Conservation (phyloP, 441 rosid species). For the Rhodomyrtus psidioides region DNA sequence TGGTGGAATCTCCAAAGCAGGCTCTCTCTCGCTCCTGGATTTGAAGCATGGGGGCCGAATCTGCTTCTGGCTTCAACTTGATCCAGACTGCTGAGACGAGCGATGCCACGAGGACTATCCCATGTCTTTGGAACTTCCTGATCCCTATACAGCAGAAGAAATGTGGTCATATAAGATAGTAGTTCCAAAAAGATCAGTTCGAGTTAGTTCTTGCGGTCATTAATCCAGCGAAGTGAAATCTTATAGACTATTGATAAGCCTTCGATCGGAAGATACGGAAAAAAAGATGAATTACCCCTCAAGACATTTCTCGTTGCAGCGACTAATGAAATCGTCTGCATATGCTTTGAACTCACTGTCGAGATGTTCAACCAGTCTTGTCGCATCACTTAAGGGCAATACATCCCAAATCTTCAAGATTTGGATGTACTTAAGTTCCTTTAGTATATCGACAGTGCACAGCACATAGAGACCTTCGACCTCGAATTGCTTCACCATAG, state of each 20-base stretch:
- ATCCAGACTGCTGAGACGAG: slow-evolving; percentile 2
- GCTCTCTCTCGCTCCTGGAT: slow-evolving; percentile 34
- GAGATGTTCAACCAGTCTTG: slow-evolving; percentile 7
- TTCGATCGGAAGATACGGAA: background rate
- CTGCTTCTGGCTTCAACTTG: background rate
- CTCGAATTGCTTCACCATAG: slow-evolving; percentile 11
- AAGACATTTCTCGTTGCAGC: slow-evolving; percentile 9
- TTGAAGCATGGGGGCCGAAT: background rate
- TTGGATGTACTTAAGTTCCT: slow-evolving; percentile 15
- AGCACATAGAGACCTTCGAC: slow-evolving; percentile 11
- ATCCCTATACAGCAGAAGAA: slow-evolving; percentile 17
- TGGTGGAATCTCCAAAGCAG: slow-evolving; percentile 44
- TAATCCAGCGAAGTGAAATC: background rate
- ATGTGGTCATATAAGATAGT: background rate
- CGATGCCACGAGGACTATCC: slow-evolving; percentile 18
- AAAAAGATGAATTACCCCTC: slow-evolving; percentile 5
- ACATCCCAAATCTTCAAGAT: slow-evolving; percentile 36
- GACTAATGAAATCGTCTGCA: background rate
- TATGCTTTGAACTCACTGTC: background rate
- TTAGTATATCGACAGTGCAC: slow-evolving; percentile 21
- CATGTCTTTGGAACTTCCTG: slow-evolving; percentile 38
- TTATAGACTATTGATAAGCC: background rate
- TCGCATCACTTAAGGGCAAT: slow-evolving; percentile 14
- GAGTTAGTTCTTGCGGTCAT: background rate
- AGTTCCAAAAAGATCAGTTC: background rate